A percentile compares a stretch with the other conserved stretches of the same genome.
Conservation (phyloP, 1,284 basidiomycete genomes). For the Puccinia polysora region DNA sequence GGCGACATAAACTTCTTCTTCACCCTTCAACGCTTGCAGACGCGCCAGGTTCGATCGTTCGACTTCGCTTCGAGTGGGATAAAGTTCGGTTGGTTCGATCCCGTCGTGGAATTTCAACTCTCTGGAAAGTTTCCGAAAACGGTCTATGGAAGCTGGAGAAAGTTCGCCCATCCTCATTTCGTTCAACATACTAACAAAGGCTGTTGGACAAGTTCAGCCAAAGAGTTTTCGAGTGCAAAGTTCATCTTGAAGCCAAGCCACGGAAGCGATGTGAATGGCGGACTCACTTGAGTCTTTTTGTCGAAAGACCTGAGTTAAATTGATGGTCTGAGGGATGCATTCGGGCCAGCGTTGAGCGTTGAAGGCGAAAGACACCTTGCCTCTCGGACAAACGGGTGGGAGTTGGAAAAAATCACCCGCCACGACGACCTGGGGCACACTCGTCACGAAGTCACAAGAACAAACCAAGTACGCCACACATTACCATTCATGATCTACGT, state of each 20-base stretch:
- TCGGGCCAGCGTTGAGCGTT: constrained; percentile 77
- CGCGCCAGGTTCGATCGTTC: constrained; percentile 70
- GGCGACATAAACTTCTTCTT: constrained; percentile 44
- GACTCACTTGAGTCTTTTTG: constrained; percentile 58
- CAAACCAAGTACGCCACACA: too few relatives aligned
- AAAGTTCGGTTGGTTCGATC: constrained; percentile 76
- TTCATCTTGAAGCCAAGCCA: neutral
- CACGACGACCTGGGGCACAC: constrained; percentile 66
- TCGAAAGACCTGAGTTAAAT: constrained; percentile 81
- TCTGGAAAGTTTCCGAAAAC: constrained; percentile 64
- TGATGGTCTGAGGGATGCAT: constrained; percentile 71
- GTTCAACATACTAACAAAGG: constrained; percentile 82
- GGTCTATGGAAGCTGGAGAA: constrained; percentile 59
- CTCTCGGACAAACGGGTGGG: constrained; percentile 69
- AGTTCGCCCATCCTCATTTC: constrained; percentile 79
- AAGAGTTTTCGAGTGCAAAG: neutral
- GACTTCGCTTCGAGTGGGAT: constrained; percentile 77
- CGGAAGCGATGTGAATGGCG: neutral
- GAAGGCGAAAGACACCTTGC: constrained; percentile 68
- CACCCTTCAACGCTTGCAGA: constrained; percentile 55
- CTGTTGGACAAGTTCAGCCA: constrained; percentile 54
- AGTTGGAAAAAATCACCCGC: constrained; percentile 97
- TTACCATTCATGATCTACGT: too few relatives aligned
- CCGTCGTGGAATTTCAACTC: constrained; percentile 64
- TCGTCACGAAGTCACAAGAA: neutral